Percentiles rank a stretch among this genome's conserved stretches.
Conservation (phyloP, 2,329 filamentous ascomycete species). For the Hypoxylon sp. region DNA sequence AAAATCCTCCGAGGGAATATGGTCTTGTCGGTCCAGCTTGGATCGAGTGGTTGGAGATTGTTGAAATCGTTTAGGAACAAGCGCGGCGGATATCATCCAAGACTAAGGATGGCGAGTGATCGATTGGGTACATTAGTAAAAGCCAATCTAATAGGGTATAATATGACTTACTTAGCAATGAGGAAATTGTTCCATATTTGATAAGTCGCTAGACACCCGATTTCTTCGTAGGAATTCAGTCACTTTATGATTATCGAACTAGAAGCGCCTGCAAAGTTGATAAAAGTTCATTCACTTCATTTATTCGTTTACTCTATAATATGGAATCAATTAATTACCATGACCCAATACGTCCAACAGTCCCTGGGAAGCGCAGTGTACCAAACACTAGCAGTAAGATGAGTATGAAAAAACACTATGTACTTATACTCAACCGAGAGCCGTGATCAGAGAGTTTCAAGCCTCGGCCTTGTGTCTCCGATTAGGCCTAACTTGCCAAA, state of each 20-base stretch:
- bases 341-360: conserved; percentile 5
- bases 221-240: background rate
- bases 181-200: background rate
- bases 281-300: conserved; percentile 2
- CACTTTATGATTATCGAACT: background rate
- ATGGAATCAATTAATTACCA: conserved; percentile 20
- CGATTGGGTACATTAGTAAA: background rate
- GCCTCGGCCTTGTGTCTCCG: conserved; percentile 14
- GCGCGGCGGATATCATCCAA: background rate
- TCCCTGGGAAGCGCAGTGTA: conserved; percentile 7
- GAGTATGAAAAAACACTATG: background rate
- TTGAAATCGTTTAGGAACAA: background rate
- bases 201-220: background rate
- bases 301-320: conserved; percentile 7
- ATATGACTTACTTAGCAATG: background rate
- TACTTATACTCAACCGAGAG: conserved; percentile 24
- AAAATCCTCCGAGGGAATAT: background rate
- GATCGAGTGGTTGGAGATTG: background rate
- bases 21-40: background rate
- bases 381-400: conserved; percentile 2
- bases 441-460: background rate
- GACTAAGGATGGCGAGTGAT: background rate
- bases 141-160: background rate
- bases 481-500: conserved; percentile 1
- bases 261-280: background rate